Evolutionary conservation across 2,329 filamentous ascomycete genomes (phyloP).

Genomic region (Raffaelea arxii): DNA sequence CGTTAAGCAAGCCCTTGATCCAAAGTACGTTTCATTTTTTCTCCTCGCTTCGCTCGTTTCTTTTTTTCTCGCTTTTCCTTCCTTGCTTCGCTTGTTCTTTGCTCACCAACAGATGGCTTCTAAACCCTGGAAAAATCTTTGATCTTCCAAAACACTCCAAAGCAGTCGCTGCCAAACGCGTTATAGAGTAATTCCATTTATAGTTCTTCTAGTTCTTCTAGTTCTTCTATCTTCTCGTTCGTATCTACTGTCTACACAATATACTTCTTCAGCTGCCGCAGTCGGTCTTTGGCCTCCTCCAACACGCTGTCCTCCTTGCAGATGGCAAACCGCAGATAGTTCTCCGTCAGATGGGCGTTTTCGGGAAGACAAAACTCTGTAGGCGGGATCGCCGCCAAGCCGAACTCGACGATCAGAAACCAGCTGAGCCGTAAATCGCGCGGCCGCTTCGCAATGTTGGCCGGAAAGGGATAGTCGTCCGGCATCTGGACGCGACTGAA

Average conservation of each 20-base stretch:
- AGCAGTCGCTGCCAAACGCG: not conserved
- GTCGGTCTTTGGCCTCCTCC: conserved; percentile 65
- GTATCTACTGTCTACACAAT: conserved; percentile 30
- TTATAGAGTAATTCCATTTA: too few species aligned
- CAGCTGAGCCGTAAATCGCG: conserved; percentile 91
- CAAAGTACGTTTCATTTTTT: not conserved
- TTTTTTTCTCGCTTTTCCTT: not conserved
- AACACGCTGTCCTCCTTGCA: conserved; percentile 88
- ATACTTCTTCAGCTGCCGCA: conserved; percentile 65
- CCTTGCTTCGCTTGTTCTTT: not conserved
- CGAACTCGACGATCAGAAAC: conserved; percentile 95
- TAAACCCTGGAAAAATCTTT: not conserved
- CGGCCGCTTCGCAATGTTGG: conserved; percentile 75
- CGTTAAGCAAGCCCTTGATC: not conserved
- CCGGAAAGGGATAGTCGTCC: conserved; percentile 75
- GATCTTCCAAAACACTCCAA: not conserved
- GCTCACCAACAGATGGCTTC: not conserved
- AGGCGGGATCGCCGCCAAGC: conserved; percentile 89
- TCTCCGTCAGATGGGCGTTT: conserved; percentile 78
- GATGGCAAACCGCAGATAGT: conserved; percentile 90
- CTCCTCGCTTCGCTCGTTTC: not conserved
- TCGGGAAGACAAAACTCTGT: conserved; percentile 90
- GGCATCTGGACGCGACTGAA: conserved; percentile 80
- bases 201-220: too few species aligned
- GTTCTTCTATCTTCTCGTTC: too few species aligned